These are phyloP conservation scores for Schwanniomyces pseudopolymorphus DNA, from an alignment of 805 yeast genomes.

Conservation along the genomic window DNA sequence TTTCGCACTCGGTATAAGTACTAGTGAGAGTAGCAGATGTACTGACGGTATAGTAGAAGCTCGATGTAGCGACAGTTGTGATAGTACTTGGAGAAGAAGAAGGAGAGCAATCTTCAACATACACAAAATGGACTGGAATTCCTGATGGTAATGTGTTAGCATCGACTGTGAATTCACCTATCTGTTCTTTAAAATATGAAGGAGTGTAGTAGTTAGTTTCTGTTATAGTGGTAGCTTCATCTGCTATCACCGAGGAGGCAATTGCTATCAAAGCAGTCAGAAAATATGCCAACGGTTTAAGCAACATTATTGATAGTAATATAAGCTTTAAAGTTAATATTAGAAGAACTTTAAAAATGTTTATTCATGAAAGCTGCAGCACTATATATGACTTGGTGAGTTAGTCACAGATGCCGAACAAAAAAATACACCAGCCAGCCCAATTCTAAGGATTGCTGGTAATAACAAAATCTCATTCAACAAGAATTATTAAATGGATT, in stretches of 20 bases:
- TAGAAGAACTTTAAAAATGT: no score
- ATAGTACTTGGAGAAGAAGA: background rate
- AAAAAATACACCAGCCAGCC: background rate
- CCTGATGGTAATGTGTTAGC: constrained; percentile 14
- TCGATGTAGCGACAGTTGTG: constrained; percentile 17
- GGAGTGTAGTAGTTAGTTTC: constrained; percentile 26
- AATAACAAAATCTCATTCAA: background rate
- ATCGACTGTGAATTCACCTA: constrained; percentile 8
- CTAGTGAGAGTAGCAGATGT: constrained; percentile 12
- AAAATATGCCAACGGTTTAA: background rate
- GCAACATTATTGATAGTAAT: constrained; percentile 2
- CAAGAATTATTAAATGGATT: no score
- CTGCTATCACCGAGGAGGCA: constrained; percentile 5
- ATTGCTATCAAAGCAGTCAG: constrained; percentile 3
- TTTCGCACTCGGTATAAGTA: constrained; percentile 15
- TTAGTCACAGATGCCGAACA: background rate
- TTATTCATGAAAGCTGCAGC: background rate
- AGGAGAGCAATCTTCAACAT: constrained; percentile 12
- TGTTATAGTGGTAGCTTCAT: constrained; percentile 22
- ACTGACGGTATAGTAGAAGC: constrained; percentile 18
- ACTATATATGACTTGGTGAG: background rate
- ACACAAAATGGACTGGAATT: constrained; percentile 30
- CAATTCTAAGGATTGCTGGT: background rate
- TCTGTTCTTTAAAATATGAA: constrained; percentile 20
- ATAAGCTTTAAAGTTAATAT: background rate